Percentiles rank a stretch among this genome's conserved stretches.
Conservation (phyloP, 441 rosid genomes). For the Syzygium syzygioides region DNA sequence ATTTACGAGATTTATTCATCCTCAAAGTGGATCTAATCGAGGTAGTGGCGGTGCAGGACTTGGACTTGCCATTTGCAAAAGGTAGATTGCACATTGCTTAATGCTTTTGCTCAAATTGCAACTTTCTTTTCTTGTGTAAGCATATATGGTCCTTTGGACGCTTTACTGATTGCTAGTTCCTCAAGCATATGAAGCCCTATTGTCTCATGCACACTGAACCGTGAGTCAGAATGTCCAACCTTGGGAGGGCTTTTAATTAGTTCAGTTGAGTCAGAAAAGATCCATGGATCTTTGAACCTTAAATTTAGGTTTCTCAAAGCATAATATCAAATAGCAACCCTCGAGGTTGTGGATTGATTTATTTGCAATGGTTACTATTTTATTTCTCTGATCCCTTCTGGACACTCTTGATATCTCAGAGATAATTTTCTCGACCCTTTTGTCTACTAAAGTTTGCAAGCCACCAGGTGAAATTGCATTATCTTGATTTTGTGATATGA, state of each 20-base stretch:
- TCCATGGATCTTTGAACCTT: neutral
- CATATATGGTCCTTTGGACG: neutral
- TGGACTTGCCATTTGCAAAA: conserved; percentile 83
- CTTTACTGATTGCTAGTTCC: neutral
- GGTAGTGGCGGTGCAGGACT: conserved; percentile 56
- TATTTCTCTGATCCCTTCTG: neutral
- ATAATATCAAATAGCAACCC: neutral
- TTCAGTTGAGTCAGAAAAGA: neutral
- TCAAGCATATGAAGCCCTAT: neutral
- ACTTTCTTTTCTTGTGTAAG: neutral
- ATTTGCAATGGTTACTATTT: neutral
- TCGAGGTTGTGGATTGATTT: neutral
- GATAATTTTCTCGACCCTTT: neutral
- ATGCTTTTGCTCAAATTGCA: neutral
- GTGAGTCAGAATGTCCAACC: neutral
- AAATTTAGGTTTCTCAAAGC: neutral
- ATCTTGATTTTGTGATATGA: neutral
- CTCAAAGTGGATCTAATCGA: conserved; percentile 40
- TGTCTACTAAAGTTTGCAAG: neutral
- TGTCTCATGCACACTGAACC: neutral
- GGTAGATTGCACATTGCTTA: conserved; percentile 31
- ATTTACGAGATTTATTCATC: conserved; percentile 62
- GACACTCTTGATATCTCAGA: neutral
- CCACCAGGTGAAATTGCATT: neutral
- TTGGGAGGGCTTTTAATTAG: neutral